Evolutionary conservation across 441 rosid species (phyloP).

Genomic region (Eruca vesicaria): DNA sequence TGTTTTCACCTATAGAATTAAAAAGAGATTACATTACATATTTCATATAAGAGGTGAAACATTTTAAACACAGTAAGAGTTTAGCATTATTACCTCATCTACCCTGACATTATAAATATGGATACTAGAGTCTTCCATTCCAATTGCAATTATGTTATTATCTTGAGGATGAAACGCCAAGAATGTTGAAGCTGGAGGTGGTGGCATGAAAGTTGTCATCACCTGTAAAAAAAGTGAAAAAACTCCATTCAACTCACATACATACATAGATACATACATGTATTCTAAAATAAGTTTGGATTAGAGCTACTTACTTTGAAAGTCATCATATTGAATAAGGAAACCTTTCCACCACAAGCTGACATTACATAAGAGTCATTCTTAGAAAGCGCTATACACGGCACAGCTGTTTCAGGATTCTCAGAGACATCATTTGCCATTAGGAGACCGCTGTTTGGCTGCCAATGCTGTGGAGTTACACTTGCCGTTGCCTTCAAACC

Average conservation of each 20-base stretch:
- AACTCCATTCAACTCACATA: constrained; percentile 3
- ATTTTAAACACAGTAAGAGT: background rate
- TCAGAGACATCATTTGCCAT: constrained; percentile 63
- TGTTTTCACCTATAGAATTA: constrained; percentile 55
- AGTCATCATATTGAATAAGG: constrained; percentile 79
- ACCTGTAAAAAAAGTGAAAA: constrained; percentile 43
- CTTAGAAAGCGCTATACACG: constrained; percentile 70
- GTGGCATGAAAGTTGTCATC: constrained; percentile 84
- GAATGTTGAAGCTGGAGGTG: constrained; percentile 82
- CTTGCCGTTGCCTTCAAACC: constrained; percentile 54
- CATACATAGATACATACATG: background rate
- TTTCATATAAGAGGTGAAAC: background rate
- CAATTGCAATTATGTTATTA: constrained; percentile 84
- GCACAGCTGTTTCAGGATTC: constrained; percentile 49
- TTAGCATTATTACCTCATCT: constrained; percentile 57
- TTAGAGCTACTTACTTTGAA: constrained; percentile 47
- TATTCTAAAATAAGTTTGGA: background rate
- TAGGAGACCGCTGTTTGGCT: constrained; percentile 56
- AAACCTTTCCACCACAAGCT: constrained; percentile 77
- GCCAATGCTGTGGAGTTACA: constrained; percentile 57
- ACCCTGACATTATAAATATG: constrained; percentile 84
- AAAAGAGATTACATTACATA: background rate
- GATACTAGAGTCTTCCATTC: constrained; percentile 83
- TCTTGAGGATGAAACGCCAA: constrained; percentile 90
- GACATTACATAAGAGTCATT: constrained; percentile 84